Base-by-base conservation (phyloP, 306 rosid genomes). In the Vicia villosa region DNA sequence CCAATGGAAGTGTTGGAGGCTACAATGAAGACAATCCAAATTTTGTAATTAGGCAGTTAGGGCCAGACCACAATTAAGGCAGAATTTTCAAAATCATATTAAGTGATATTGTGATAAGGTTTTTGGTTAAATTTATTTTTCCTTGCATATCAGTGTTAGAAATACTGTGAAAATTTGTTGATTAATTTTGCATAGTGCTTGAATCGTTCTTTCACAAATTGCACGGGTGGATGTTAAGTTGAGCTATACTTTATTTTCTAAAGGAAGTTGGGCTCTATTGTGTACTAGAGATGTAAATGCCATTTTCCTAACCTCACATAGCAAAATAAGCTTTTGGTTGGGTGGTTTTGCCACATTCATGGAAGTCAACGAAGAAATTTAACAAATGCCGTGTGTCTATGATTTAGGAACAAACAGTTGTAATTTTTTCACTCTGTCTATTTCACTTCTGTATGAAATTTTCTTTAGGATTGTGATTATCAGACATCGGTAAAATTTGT, bases 321-420 rank as follows among this genome's bases (percentile, higher is more conserved):
- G 51, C 8, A 68, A 63, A 34, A 55, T 56, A 69, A 68, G 36
- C 55, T 52, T 55, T 58, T 37, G 38, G 43, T 50, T 63, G 51
- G 73, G 52, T 56, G 77, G 22, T 49, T 69, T 49, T 64, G 70
- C 63, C 45, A 49, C 17, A 13, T 32, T 66, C 49, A 46, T 57
- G 69, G 30, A 55, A 37, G 32, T 63, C 43, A 26, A 38, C 69
- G 37, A 19, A 45, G 36, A 36, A 49, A 11, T 38, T 57, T 49
- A 32, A 21, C 13, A 16, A n/a, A 56, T 4, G 30, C 16, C 51
- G 22, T 7, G 24, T 34, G 21, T 15, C 60, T 20, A 54, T 54
- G 50, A 69, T 69, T 63, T 47, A 55, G 57, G 69, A 69, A 21
- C 34, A 54, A 21, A 22, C 9, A 5, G 55, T 24, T 58, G 9